These are phyloP conservation scores for Grosmannia penicillata DNA, from an alignment of 2,329 filamentous ascomycete genomes.

Conservation along the genomic window DNA sequence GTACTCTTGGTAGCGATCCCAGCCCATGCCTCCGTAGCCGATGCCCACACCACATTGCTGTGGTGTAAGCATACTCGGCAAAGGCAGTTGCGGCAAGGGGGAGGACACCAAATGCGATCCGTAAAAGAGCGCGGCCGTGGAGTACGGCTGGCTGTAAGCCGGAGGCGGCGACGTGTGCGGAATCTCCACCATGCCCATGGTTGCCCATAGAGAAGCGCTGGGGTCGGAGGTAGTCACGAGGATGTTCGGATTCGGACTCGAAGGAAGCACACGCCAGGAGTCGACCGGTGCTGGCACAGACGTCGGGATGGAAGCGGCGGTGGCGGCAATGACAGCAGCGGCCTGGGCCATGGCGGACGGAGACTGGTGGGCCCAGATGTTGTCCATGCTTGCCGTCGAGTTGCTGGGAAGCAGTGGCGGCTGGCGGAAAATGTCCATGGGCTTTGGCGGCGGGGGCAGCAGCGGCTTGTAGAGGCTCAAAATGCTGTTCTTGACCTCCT, in stretches of 20 bases:
- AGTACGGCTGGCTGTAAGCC: slow-evolving; percentile 65
- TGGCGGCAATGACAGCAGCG: slow-evolving; percentile 9
- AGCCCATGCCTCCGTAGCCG: slow-evolving; percentile 67
- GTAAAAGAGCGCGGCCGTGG: slow-evolving; percentile 63
- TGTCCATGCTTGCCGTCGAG: slow-evolving; percentile 53
- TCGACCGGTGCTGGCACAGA: slow-evolving; percentile 56
- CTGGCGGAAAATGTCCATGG: slow-evolving; percentile 79
- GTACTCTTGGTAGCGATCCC: slow-evolving; percentile 77
- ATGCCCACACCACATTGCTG: slow-evolving; percentile 64
- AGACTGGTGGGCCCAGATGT: slow-evolving; percentile 61
- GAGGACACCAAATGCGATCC: slow-evolving; percentile 55
- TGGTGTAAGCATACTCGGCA: slow-evolving; percentile 74
- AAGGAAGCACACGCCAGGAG: slow-evolving; percentile 80
- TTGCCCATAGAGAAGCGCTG: slow-evolving; percentile 53
- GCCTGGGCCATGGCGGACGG: slow-evolving; percentile 6
- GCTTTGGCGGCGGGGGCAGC: slow-evolving; percentile 70
- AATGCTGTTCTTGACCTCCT: slow-evolving; percentile 83
- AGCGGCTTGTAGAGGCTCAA: slow-evolving; percentile 76
- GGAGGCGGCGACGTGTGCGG: slow-evolving; percentile 66
- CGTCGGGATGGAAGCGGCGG: slow-evolving; percentile 2
- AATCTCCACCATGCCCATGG: slow-evolving; percentile 59
- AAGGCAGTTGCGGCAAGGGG: slow-evolving; percentile 60
- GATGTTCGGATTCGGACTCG: slow-evolving; percentile 66
- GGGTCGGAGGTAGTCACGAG: slow-evolving; percentile 51
- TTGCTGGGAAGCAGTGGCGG: slow-evolving; percentile 67